Evolutionary conservation across 306 rosid genomes (phyloP).

Genomic region (Trichosanthes cucumerina): DNA sequence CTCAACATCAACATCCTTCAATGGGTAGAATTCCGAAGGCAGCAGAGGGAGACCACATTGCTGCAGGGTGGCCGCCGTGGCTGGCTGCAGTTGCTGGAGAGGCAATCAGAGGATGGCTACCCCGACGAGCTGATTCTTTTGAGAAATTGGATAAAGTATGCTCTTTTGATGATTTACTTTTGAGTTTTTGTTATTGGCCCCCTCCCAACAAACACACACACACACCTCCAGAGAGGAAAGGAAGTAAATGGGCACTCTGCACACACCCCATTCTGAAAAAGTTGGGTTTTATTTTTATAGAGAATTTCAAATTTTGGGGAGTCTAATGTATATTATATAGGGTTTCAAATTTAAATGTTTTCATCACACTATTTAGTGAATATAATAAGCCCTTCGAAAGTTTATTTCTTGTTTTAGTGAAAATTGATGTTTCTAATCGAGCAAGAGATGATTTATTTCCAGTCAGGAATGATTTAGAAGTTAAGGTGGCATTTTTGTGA

Average conservation of each 20-base stretch:
- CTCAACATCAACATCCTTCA: slow-evolving; percentile 76
- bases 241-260: neutral
- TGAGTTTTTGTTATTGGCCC: neutral
- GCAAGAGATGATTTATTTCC: neutral
- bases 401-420: neutral
- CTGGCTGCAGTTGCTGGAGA: slow-evolving; percentile 94
- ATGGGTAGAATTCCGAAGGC: slow-evolving; percentile 71
- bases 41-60: slow-evolving; percentile 84
- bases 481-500: neutral
- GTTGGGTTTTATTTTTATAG: neutral
- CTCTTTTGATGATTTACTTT: slow-evolving; percentile 18
- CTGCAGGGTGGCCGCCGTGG: slow-evolving; percentile 99
- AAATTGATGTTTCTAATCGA: neutral
- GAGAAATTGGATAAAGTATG: slow-evolving; percentile 96
- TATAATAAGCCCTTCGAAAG: neutral
- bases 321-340: neutral
- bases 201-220: neutral
- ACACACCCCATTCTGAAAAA: neutral
- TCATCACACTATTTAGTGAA: neutral
- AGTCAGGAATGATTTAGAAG: neutral
- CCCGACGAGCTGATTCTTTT: slow-evolving; percentile 91
- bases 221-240: neutral
- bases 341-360: neutral
- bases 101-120: slow-evolving; percentile 93
- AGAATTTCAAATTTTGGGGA: neutral